phyloP scores from a whole-genome alignment of 2,329 filamentous ascomycete genomes.

The Lachnellula arida region DNA sequence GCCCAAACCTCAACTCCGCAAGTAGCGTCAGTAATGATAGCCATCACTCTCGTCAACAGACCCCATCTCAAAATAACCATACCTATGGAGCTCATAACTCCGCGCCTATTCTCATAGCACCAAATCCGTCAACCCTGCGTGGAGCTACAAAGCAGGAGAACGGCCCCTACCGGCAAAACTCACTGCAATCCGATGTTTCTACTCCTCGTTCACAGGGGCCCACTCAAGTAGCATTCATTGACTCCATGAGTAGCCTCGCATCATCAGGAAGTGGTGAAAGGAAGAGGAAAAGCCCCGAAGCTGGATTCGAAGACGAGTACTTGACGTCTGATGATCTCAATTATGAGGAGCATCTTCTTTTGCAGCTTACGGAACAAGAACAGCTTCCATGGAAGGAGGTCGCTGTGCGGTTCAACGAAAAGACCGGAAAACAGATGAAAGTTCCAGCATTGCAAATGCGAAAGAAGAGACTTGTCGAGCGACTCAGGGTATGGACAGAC shows the following conservation, averaged over 20 bases:
- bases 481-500: slow-evolving; percentile 25
- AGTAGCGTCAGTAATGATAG: slow-evolving; percentile 15
- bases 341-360: slow-evolving; percentile 30
- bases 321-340: slow-evolving; percentile 19
- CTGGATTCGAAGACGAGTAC: slow-evolving; percentile 8
- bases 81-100: slow-evolving; percentile 11
- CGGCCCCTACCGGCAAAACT: slow-evolving; percentile 17
- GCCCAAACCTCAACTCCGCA: slow-evolving; percentile 17
- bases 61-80: slow-evolving; percentile 6
- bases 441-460: slow-evolving; percentile 36
- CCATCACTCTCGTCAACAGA: slow-evolving; percentile 12
- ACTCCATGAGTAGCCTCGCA: slow-evolving; percentile 5
- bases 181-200: slow-evolving; percentile 21
- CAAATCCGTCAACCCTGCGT: slow-evolving; percentile 17
- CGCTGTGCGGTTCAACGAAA: slow-evolving; percentile 27
- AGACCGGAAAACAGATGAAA: slow-evolving; percentile 28
- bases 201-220: slow-evolving; percentile 21
- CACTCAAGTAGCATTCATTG: slow-evolving; percentile 14
- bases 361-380: slow-evolving; percentile 32
- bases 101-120: slow-evolving; percentile 24
- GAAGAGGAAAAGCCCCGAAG: slow-evolving; percentile 21
- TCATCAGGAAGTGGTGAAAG: slow-evolving; percentile 17
- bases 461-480: slow-evolving; percentile 33
- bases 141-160: slow-evolving; percentile 12
- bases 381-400: slow-evolving; percentile 34